Evolutionary conservation across 2,329 filamentous ascomycete genomes (phyloP), one percentile per base, ranked within the genome.

Genomic region (Penicillium glabrum): DNA sequence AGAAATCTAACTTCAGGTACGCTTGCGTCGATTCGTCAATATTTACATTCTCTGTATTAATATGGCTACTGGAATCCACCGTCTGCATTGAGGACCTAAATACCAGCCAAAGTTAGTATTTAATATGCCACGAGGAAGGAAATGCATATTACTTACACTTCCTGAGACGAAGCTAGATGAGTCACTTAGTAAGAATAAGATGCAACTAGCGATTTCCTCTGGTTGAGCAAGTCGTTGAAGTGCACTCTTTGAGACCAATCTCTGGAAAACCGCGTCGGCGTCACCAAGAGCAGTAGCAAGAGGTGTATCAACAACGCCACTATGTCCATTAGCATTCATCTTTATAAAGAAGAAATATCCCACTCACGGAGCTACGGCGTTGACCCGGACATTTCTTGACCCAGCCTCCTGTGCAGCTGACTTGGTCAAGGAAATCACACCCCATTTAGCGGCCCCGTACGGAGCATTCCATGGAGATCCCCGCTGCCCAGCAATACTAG

Each of bases 361-460:
- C 16, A 37, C 33, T 37, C 16, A 37, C 33, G 33, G 33, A 37
- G 33, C 33, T 3, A 37, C 33, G 6, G 33, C 33, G 6, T 37
- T 37, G 3, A 37, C 33, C 33, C 33, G 5, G 7, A 37, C 16
- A 5, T 37, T 37, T 6, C 3, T 37, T n/a, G 33, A 14, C 16
- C 33, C 33, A n/a, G 33, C 33, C 10, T 44, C 41, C 14, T 44
- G 41, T 23, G 41, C 41, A 5, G 41, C 41, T 8, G 41, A 44
- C 21, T 44, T 44, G 10, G 41, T 44, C 41, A 44, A 44, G 41
- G 41, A 44, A 26, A 44, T 44, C 11, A 44, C 41, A 44, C 41
- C 41, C 41, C 41, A 44, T 24, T 44, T 44, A 26, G 41, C 21
- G 5, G 41, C 41, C 9, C 41, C 41, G 13, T 44, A 44, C 16